Conservation (phyloP, 2,329 filamentous ascomycete species). For the Nemania sp. region DNA sequence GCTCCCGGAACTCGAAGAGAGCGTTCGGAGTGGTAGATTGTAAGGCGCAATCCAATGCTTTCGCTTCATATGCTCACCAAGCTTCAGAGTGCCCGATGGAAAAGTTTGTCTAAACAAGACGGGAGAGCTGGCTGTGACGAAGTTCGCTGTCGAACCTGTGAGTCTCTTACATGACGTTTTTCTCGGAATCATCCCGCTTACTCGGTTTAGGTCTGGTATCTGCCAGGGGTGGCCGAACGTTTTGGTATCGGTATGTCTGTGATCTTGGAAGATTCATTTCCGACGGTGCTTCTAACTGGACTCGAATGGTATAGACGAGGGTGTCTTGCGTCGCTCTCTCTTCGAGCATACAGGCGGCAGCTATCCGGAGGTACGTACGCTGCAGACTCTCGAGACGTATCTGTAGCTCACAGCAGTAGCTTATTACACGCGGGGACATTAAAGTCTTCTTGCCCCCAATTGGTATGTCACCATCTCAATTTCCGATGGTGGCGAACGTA, state of each 20-base stretch:
- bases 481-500: background rate
- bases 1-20: conserved; percentile 92
- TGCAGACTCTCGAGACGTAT: background rate
- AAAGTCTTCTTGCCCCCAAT: conserved; percentile 97
- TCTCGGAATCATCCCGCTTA: conserved; percentile 6
- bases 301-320: conserved; percentile 72
- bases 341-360: conserved; percentile 97
- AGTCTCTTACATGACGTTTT: conserved; percentile 53
- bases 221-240: conserved; percentile 87
- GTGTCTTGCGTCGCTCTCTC: conserved; percentile 82
- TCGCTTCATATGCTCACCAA: conserved; percentile 29
- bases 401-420: conserved; percentile 54
- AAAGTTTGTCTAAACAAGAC: conserved; percentile 88
- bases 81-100: conserved; percentile 74
- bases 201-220: conserved; percentile 74
- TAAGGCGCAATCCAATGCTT: conserved; percentile 49
- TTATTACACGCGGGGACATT: conserved; percentile 94
- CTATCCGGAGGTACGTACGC: conserved; percentile 79
- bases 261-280: background rate
- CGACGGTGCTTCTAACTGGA: conserved; percentile 1
- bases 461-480: conserved; percentile 60
- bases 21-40: conserved; percentile 82
- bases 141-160: conserved; percentile 95
- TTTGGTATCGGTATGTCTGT: conserved; percentile 85
- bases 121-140: conserved; percentile 93